phyloP scores from a whole-genome alignment of 1,284 basidiomycete genomes.

The Grifola frondosa region DNA sequence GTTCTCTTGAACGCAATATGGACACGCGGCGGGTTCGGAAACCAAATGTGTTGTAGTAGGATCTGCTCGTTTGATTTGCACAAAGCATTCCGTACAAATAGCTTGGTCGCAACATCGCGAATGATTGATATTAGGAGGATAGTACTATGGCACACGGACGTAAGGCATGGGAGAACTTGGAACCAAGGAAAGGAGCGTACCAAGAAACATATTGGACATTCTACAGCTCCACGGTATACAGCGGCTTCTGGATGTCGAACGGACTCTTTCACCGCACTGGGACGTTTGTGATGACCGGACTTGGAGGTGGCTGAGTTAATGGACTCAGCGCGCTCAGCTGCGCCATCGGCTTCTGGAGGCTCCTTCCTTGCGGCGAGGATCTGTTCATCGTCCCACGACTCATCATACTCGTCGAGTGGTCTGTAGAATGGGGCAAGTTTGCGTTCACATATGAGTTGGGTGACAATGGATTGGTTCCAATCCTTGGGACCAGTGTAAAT shows the following conservation, averaged over 20 bases:
- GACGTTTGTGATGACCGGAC: conserved; percentile 48
- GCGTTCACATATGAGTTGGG: conserved; percentile 84
- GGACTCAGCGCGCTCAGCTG: conserved; percentile 31
- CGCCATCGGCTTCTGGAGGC: conserved; percentile 45
- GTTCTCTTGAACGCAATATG: conserved; percentile 95
- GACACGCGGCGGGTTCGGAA: conserved; percentile 93
- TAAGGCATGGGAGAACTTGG: conserved; percentile 9
- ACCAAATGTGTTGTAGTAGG: conserved; percentile 91
- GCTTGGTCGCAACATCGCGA: conserved; percentile 98
- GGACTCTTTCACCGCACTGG: conserved; percentile 54
- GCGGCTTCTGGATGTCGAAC: conserved; percentile 65
- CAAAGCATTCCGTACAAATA: conserved; percentile 99
- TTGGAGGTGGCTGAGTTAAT: conserved; percentile 24
- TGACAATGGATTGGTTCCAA: conserved; percentile 88
- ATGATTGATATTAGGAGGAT: conserved; percentile 93
- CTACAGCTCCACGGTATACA: conserved; percentile 83
- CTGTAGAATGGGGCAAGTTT: conserved; percentile 95
- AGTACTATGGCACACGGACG: conserved; percentile 58
- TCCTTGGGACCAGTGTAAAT: conserved; percentile 86
- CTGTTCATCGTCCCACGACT: conserved; percentile 81
- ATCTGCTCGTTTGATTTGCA: conserved; percentile 96
- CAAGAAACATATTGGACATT: conserved; percentile 99
- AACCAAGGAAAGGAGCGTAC: conserved; percentile 51
- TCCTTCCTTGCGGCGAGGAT: conserved; percentile 77
- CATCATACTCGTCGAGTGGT: conserved; percentile 91